Conservation (phyloP, 2,329 filamentous ascomycete species). For the Phialophora chinensis region DNA sequence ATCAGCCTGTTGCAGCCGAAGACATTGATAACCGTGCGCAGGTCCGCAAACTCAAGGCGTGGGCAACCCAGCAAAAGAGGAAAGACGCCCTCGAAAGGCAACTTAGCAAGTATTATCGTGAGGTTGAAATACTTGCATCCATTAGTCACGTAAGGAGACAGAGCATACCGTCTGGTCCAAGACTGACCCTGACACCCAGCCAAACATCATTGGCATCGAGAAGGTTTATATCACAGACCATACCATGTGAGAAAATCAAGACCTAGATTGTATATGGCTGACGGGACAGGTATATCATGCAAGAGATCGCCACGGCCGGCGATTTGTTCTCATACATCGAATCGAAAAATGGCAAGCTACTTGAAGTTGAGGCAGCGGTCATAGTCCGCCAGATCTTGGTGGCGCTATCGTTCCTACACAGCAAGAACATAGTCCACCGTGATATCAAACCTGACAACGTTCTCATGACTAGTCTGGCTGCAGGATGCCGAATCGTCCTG, state of each 20-base stretch:
- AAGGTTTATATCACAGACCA: conserved; percentile 61
- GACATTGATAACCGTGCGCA: conserved; percentile 31
- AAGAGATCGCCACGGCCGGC: conserved; percentile 65
- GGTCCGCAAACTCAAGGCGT: conserved; percentile 32
- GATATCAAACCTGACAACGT: conserved; percentile 70
- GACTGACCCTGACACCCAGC: conserved; percentile 45
- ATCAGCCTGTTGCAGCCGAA: conserved; percentile 36
- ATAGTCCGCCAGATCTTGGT: conserved; percentile 63
- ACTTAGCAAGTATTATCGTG: conserved; percentile 46
- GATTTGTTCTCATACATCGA: conserved; percentile 67
- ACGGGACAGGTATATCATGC: conserved; percentile 61
- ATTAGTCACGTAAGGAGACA: conserved; percentile 57
- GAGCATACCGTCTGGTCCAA: neutral
- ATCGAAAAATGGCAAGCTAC: conserved; percentile 54
- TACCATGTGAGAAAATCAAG: conserved; percentile 52
- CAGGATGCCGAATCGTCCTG: conserved; percentile 60
- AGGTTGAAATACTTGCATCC: conserved; percentile 56
- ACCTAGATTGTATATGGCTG: conserved; percentile 24
- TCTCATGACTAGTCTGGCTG: conserved; percentile 60
- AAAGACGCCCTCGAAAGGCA: conserved; percentile 41
- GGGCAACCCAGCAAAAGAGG: conserved; percentile 35
- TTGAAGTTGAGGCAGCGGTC: conserved; percentile 59
- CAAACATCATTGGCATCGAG: conserved; percentile 65
- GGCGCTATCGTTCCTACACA: conserved; percentile 65
- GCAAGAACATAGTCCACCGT: conserved; percentile 62